Conservation (phyloP, 1,284 basidiomycete species). For the Abortiporus biennis region DNA sequence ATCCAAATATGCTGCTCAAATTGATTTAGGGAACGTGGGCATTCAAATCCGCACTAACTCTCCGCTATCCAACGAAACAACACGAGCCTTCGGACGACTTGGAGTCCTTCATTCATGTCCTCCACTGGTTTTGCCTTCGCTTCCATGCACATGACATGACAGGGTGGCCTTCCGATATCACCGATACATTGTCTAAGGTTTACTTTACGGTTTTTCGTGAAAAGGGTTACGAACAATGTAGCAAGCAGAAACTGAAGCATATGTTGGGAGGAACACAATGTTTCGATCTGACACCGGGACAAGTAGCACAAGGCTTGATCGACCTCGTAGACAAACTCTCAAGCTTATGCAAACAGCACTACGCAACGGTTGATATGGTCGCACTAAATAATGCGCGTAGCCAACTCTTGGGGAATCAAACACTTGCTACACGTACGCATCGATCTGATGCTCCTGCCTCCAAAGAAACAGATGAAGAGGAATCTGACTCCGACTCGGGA, state of each 20-base stretch:
- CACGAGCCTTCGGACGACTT: conserved; percentile 2
- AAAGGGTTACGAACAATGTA: background rate
- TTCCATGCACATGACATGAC: conserved; percentile 4
- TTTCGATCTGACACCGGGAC: background rate
- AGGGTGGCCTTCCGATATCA: no score
- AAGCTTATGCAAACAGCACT: background rate
- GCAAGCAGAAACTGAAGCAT: background rate
- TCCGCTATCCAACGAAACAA: conserved; percentile 1
- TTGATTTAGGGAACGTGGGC: conserved; percentile 3
- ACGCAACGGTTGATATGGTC: background rate
- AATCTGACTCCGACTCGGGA: no score
- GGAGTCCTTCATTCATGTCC: conserved; percentile 5
- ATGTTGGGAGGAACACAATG: background rate
- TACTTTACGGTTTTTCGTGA: no score
- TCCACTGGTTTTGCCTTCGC: conserved; percentile 3
- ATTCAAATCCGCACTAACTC: conserved; percentile 2
- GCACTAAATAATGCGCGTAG: no score
- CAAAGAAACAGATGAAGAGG: no score
- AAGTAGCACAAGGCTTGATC: background rate
- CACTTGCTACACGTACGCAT: no score
- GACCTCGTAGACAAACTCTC: background rate
- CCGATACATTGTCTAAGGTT: no score
- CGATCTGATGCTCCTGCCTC: no score
- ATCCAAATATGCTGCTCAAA: background rate
- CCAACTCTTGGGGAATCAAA: no score